Evolutionary conservation across 2,329 filamentous ascomycete species (phyloP).

Genomic region (Claviceps sp.): DNA sequence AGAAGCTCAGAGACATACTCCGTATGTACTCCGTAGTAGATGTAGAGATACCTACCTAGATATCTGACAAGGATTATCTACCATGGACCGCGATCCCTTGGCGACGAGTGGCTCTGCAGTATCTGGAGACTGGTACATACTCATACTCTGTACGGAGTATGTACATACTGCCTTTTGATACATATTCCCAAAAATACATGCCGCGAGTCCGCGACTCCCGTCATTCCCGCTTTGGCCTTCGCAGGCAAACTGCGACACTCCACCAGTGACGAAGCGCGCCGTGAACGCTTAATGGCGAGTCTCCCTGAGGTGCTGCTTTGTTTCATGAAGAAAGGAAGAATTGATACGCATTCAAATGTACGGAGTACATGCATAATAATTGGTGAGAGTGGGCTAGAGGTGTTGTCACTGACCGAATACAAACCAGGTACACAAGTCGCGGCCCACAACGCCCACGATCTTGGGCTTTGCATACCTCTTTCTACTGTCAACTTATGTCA

Average conservation of each 20-base stretch:
- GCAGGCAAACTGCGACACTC: background rate
- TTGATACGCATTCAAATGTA: background rate
- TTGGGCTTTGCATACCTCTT: background rate
- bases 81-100: no score
- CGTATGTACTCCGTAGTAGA: no score
- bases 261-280: background rate
- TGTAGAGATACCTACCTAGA: no score
- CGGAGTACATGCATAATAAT: background rate
- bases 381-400: background rate
- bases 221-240: constrained; percentile 1
- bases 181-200: background rate
- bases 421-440: background rate
- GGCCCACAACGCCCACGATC: constrained; percentile 1
- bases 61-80: no score
- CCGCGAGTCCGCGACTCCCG: background rate
- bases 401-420: background rate
- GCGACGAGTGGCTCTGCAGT: no score
- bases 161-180: background rate
- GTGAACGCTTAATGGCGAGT: background rate
- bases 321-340: background rate
- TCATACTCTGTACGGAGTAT: background rate
- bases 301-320: no score
- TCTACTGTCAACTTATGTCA: background rate
- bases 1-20: no score
- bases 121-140: background rate